Evolutionary conservation across 2,329 filamentous ascomycete genomes (phyloP), one percentile per base, ranked within the genome.

Genomic region (Alternaria arborescens): DNA sequence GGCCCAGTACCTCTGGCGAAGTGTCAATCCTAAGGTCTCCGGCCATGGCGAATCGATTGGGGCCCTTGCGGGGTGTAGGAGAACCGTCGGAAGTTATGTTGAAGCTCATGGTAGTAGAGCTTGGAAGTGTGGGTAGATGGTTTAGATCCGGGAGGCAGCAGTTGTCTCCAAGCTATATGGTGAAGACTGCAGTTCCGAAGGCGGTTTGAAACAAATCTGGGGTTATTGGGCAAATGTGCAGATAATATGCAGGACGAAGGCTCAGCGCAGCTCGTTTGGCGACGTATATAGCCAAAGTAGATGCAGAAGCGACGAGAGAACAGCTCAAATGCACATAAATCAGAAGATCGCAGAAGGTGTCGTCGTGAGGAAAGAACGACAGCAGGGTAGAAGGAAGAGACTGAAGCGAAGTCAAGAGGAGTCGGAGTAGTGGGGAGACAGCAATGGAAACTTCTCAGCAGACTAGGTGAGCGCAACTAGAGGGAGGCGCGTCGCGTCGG

Each of bases 81-180:
- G 79, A 81, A 26, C 78, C 78, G 65, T 79, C 77, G 58, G 77
- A 76, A 63, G 78, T 75, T 65, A 80, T 78, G 58, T 76, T 79
- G 72, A 72, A 73, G 70, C 69, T 77, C 76, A 78, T 78, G 53
- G 61, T 69, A 58, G 59, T 30, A 62, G 67, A 54, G 60, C 58
- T 66, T 43, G 60, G 55, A 65, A 46, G 62, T 62, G 67, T 57
- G 53, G 54, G 68, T 74, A 76, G 71, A 74, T 72, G 68, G 52
- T 66, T 71, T 63, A 76, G 69, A 77, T 78, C 60, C 60, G 64
- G 68, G 69, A 76, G 67, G 75, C 74, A 65, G 34, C 58, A 26
- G 53, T 42, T 36, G 36, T 60, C 16, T 52, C 32, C 41, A 56
- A 28, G 36, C 38, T 52, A 56, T 41, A 52, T 47, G 47, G 47